Evolutionary conservation across 208 protist genomes (phyloP), one percentile per base, ranked within the genome.

Genomic region (Leishmania aethiopica): DNA sequence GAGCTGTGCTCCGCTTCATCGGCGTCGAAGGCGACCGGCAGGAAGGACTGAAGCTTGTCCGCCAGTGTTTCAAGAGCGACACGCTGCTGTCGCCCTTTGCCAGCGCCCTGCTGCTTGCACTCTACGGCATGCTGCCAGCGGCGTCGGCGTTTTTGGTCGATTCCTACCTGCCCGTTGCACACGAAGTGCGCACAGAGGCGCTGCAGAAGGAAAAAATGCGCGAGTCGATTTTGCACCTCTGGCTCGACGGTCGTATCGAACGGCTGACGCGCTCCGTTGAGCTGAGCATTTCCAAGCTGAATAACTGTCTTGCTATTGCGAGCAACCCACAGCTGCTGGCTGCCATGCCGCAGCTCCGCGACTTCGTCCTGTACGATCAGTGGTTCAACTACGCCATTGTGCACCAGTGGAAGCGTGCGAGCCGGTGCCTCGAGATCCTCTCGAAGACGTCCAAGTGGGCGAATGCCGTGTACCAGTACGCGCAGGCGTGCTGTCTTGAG

Each of bases 351-450:
- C 91, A 93, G 82, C 86, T 94, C 15, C 81, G 80, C 49, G 80
- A 91, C 84, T 87, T 94, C 76, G 91, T 83, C 28, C 37, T 91
- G 35, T 93, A 94, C 72, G 92, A 96, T 77, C 88, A 90, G 66
- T 89, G 80, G 67, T 88, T 87, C 77, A 92, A 87, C 79, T 84
- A 86, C 59, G 69, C 82, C 42, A 78, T 89, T 51, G 42, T 80
- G 53, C 70, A 80, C 40, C 70, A 88, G n/a, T 96, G 89, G 88
- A 75, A 83, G 59, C 78, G 84, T 32, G 83, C 86, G 11, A 85
- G 86, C 8, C 67, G 75, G 42, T 77, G 74, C 19, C 88, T 93
- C 57, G 75, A 70, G 1, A 49, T 84, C 28, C 79, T 96, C 45
- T 87, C 88, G 55, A 77, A 86, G 69, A 89, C 85, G 7, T 91